Conservation (phyloP, 805 yeast species). For the Candida ulmi region DNA sequence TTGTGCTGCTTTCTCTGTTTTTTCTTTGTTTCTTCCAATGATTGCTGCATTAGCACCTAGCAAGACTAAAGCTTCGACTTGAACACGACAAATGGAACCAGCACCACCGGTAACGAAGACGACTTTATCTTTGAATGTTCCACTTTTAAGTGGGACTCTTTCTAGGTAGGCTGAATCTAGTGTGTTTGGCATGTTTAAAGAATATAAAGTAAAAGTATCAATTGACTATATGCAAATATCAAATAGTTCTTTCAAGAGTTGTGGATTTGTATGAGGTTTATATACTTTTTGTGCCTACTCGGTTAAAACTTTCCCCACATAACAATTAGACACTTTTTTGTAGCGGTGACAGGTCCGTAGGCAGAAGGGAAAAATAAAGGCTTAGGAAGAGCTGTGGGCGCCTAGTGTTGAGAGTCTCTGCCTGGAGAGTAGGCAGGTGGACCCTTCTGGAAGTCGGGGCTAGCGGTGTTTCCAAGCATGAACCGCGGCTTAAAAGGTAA, state of each 20-base stretch:
- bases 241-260: too few species aligned
- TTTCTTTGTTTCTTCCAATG: constrained; percentile 67
- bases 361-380: too few species aligned
- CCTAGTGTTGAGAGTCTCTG: too few species aligned
- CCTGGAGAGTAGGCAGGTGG: too few species aligned
- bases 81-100: constrained; percentile 91
- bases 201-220: too few species aligned
- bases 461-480: too few species aligned
- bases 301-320: neutral
- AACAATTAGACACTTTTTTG: neutral
- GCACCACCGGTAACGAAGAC: constrained; percentile 95
- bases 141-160: constrained; percentile 43
- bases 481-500: neutral
- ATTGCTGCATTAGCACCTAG: constrained; percentile 87
- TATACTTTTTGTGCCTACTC: neutral
- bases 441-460: too few species aligned
- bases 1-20: constrained; percentile 60
- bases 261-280: neutral
- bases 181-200: neutral
- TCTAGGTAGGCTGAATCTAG: constrained; percentile 23
- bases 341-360: too few species aligned
- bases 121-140: constrained; percentile 75
- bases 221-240: too few species aligned
- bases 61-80: constrained; percentile 74
- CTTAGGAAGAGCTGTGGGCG: too few species aligned